Conservation (phyloP, 257 asterid genomes). For the Fraxinus americana region DNA sequence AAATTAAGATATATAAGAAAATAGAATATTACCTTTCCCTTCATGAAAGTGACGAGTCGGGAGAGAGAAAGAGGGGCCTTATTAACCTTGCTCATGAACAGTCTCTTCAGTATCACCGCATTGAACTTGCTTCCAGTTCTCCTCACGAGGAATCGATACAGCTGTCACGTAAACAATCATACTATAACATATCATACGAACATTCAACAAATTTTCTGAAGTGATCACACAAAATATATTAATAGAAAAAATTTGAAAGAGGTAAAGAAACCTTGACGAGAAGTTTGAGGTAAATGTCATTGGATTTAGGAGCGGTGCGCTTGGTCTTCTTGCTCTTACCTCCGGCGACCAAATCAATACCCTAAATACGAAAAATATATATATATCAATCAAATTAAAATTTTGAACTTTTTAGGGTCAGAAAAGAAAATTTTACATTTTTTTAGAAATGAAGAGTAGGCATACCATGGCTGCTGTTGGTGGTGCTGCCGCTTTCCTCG, state of each 20-base stretch:
- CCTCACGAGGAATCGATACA: slow-evolving; percentile 86
- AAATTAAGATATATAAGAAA: not conserved
- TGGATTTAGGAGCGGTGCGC: slow-evolving; percentile 59
- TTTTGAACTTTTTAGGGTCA: not conserved
- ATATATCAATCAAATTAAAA: not conserved
- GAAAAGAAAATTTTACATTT: not conserved
- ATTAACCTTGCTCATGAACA: slow-evolving; percentile 89
- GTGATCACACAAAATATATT: not conserved
- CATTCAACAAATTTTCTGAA: slow-evolving; percentile 15
- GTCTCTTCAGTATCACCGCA: slow-evolving; percentile 79
- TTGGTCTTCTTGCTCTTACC: slow-evolving; percentile 70
- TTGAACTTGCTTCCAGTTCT: slow-evolving; percentile 89
- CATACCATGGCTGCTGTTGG: slow-evolving; percentile 39
- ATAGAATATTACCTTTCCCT: slow-evolving; percentile 57
- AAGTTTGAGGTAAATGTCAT: slow-evolving; percentile 60
- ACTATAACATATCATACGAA: not conserved
- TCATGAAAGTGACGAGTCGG: slow-evolving; percentile 63
- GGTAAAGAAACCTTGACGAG: slow-evolving; percentile 51
- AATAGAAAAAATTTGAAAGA: not conserved
- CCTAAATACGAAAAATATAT: slow-evolving; percentile 29
- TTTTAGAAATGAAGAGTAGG: not conserved
- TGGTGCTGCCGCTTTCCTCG: slow-evolving; percentile 24
- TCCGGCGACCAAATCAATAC: slow-evolving; percentile 71
- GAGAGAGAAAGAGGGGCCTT: slow-evolving; percentile 87
- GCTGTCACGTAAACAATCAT: slow-evolving; percentile 32